phyloP scores from a whole-genome alignment of 2,329 filamentous ascomycete genomes.

The Apiospora sp. region DNA sequence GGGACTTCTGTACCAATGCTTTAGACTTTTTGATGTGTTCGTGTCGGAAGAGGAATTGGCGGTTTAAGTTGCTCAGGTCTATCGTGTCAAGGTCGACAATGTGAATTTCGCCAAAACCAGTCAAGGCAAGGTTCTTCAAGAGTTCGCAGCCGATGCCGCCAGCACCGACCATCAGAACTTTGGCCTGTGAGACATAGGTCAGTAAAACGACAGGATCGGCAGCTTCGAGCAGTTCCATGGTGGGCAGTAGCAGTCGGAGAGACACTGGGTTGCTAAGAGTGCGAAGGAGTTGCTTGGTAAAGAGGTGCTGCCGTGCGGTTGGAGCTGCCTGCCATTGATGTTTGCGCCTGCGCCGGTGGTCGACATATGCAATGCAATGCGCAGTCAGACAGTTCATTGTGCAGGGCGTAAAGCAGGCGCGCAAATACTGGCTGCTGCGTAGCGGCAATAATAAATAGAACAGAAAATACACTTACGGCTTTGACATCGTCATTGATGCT shows the following conservation, averaged over 20 bases:
- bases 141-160: conserved; percentile 98
- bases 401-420: conserved; percentile 18
- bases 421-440: neutral
- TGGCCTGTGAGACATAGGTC: conserved; percentile 65
- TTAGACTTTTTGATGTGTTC: conserved; percentile 99
- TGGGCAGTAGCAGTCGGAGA: neutral
- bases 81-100: conserved; percentile 98
- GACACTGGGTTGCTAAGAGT: neutral
- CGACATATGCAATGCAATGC: conserved; percentile 17
- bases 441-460: neutral
- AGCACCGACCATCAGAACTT: conserved; percentile 92
- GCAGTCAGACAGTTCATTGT: conserved; percentile 25
- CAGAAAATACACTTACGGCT: conserved; percentile 59
- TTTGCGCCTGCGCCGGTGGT: conserved; percentile 21
- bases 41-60: conserved; percentile 94
- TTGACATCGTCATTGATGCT: conserved; percentile 72
- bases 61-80: conserved; percentile 95
- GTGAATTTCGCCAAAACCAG: conserved; percentile 91
- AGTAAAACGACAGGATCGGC: conserved; percentile 38
- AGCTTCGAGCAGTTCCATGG: conserved; percentile 29
- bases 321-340: neutral
- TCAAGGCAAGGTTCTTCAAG: conserved; percentile 93
- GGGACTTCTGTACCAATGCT: conserved; percentile 71
- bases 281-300: neutral
- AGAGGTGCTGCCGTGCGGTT: neutral